Evolutionary conservation across 2,329 filamentous ascomycete genomes (phyloP).

Genomic region (Microcyclosporella mali): DNA sequence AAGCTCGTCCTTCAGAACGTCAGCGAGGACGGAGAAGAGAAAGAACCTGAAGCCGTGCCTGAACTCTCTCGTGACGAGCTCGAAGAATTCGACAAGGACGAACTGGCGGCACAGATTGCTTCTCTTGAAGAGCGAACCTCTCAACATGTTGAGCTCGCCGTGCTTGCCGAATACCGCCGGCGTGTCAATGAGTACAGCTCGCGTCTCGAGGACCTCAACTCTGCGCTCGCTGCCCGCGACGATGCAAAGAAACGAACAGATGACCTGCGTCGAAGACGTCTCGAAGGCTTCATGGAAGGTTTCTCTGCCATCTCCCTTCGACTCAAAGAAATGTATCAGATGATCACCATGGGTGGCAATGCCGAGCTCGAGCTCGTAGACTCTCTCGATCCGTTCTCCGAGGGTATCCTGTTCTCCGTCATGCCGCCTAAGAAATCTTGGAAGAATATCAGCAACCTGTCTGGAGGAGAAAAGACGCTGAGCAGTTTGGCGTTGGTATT

Average conservation of each 20-base stretch:
- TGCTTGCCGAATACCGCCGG: slow-evolving; percentile 81
- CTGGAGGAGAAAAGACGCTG: slow-evolving; percentile 94
- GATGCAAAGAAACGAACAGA: slow-evolving; percentile 86
- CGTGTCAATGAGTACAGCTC: slow-evolving; percentile 75
- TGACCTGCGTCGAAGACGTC: slow-evolving; percentile 77
- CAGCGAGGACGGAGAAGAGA: slow-evolving; percentile 51
- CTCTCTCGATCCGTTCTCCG: slow-evolving; percentile 89
- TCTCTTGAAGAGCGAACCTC: slow-evolving; percentile 69
- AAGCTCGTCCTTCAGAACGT: slow-evolving; percentile 82
- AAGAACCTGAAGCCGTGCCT: slow-evolving; percentile 58
- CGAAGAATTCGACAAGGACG: slow-evolving; percentile 56
- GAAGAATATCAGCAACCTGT: slow-evolving; percentile 98
- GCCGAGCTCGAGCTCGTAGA: slow-evolving; percentile 96
- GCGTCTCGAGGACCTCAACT: slow-evolving; percentile 75
- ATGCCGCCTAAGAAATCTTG: slow-evolving; percentile 99
- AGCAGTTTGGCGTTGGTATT: slow-evolving; percentile 94
- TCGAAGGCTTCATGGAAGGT: slow-evolving; percentile 98
- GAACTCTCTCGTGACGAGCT: slow-evolving; percentile 69
- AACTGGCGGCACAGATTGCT: slow-evolving; percentile 59
- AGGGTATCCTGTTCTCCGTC: slow-evolving; percentile 93
- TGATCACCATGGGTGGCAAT: slow-evolving; percentile 99
- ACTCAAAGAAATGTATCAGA: slow-evolving; percentile 99
- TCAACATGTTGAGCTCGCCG: slow-evolving; percentile 81
- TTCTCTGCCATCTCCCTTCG: slow-evolving; percentile 90
- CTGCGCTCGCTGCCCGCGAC: slow-evolving; percentile 72